These are phyloP conservation scores for Aspergillus arachidicola DNA, from an alignment of 2,329 filamentous ascomycete genomes.

Conservation along the genomic window DNA sequence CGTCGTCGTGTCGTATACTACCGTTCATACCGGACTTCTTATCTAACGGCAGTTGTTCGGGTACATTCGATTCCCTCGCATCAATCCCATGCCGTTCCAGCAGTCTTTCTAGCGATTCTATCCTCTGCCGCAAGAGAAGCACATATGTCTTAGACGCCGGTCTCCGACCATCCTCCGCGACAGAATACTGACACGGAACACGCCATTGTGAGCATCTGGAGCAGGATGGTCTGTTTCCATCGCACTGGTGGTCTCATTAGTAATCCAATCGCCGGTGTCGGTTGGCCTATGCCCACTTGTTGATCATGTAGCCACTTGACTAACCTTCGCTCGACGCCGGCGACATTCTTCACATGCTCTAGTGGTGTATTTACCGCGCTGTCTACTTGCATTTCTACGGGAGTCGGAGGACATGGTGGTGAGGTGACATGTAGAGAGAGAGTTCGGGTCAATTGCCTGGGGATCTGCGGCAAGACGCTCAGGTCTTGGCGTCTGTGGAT, in stretches of 20 bases:
- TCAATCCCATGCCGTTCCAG: slow-evolving; percentile 35
- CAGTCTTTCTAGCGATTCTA: slow-evolving; percentile 35
- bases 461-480: not conserved
- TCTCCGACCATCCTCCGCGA: slow-evolving; percentile 37
- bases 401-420: not conserved
- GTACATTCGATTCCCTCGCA: slow-evolving; percentile 23
- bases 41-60: not conserved
- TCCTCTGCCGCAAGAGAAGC: slow-evolving; percentile 35
- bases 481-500: not conserved
- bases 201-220: slow-evolving; percentile 34
- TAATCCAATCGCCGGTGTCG: not conserved
- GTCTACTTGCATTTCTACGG: not conserved
- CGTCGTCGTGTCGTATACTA: slow-evolving; percentile 4
- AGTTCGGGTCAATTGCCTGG: not conserved
- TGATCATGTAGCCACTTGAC: not conserved
- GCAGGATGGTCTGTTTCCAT: slow-evolving; percentile 36
- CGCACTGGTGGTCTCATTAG: slow-evolving; percentile 28
- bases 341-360: slow-evolving; percentile 43
- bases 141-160: slow-evolving; percentile 41
- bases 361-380: slow-evolving; percentile 28
- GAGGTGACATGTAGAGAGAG: not conserved
- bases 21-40: not conserved
- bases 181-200: slow-evolving; percentile 34
- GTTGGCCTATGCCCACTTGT: not conserved
- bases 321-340: slow-evolving; percentile 40